Evolutionary conservation across 2,329 filamentous ascomycete species (phyloP), one percentile per base, ranked within the genome.

Genomic region (Raffaelea ambrosiae): DNA sequence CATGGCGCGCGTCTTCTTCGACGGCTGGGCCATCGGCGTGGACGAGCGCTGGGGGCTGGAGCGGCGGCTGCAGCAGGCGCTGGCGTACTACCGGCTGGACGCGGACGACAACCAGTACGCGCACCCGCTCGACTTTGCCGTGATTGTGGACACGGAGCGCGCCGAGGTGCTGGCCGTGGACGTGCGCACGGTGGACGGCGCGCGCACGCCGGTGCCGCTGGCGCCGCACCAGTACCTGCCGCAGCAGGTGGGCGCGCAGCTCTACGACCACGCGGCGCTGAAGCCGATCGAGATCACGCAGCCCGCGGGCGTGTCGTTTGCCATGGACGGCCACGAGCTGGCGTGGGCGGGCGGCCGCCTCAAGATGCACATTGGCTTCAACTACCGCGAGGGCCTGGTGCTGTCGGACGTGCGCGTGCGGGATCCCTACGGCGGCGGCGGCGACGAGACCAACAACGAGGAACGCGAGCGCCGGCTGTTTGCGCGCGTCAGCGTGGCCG

Each of bases 271-370:
- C 2, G 82, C 90, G 55, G 5, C 39, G 23, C 65, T 95, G 47
- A 95, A 93, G 72, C 84, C 84, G 7, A 76, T 89, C 57, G 78
- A 88, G 54, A 80, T 91, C 41, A 72, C 78, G 2, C 86, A 91
- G 59, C 75, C 75, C 31, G 84, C 95, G 57, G 90, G 90, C 14
- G 88, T 95, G 1, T 93, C 87, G 0, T 96, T 95, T 71, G 76
- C 83, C 3, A 43, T 55, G 49, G 43, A 44, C 38, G 87, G 87
- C 2, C 72, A 88, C 13, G 79, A 79, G 43, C 75, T 95, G 42
- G 79, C 81, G 54, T 96, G 90, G 90, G 88, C 94, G n/a, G n/a
- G n/a, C n/a, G n/a, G n/a, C 63, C 95, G 93, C 60, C 95, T 88
- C 85, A 91, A 80, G 58, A 79, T 95, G 54, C 90, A 95, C 64